Base-by-base conservation (phyloP, 2,329 filamentous ascomycete genomes). In the Colletotrichum sp. region DNA sequence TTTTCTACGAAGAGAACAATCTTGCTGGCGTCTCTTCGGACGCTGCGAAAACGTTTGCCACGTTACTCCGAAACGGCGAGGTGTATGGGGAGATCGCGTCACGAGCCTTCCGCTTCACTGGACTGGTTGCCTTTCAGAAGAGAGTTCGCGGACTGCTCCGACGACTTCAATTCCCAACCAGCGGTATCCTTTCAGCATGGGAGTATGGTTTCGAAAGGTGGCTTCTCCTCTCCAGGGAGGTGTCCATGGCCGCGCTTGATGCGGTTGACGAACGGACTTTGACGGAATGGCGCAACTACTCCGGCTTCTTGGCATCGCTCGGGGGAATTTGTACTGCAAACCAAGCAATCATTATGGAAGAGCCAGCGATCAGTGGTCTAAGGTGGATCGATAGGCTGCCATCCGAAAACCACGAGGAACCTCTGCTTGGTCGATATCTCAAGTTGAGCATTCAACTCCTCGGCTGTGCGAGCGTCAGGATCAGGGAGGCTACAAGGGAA, bases 111-210 rank as follows among this genome's bases (percentile, higher is more conserved):
- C 88, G 91, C 32, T 93, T 94, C 79, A 94, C 93, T 9, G 93
- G 93, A 2, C 83, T 93, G 9, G 93, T 94, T 13, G 93, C 92
- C 3, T 94, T 94, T 79, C 93, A 94, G 78, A 94, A 93, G 80
- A 88, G 92, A 55, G 87, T 92, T 36, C 88, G 92, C 60, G 87
- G 88, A 15, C 86, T 94, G 36, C 81, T 94, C 27, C 86, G 91
- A 28, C 89, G 89, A 64, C 90, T 94, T 85, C 88, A 90, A 65
- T 89, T 89, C 77, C 93, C 93, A 25, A 93, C 91, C 13, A 85
- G 87, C n/a, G 92, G 92, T n/a, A 93, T 94, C 68, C 83, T 94
- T 32, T 88, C 89, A 71, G 92, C 93, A 4, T 94, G 93, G 93
- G 91, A 93, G 78, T 86, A 87, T 22, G 91, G 91, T 2, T 94